phyloP scores from a whole-genome alignment of 495 filamentous ascomycete genomes.

The Hyaloscypha hepaticicola region DNA sequence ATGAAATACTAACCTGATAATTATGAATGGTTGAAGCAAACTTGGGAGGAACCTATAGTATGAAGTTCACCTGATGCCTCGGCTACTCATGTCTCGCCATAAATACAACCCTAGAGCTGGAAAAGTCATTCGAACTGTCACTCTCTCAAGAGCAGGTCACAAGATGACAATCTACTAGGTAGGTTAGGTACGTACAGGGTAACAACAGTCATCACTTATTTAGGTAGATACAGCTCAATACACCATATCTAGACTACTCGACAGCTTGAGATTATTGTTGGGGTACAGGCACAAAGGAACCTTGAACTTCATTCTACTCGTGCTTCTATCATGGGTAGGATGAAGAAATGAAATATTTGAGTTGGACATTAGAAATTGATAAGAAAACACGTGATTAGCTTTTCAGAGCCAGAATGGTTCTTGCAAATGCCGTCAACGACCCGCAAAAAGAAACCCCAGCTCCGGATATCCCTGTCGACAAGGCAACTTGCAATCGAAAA shows the following conservation, averaged over 20 bases:
- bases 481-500: constrained; percentile 18
- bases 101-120: background rate
- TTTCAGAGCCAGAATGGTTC: constrained; percentile 31
- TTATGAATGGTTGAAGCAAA: no score
- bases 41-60: no score
- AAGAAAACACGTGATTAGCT: constrained; percentile 34
- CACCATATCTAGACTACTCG: background rate
- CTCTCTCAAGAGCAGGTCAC: background rate
- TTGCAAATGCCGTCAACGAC: constrained; percentile 36
- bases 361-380: constrained; percentile 34
- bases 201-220: background rate
- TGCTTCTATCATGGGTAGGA: constrained; percentile 20
- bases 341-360: constrained; percentile 27
- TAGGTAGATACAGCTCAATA: background rate
- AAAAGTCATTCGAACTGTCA: background rate
- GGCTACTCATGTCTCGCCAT: background rate
- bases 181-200: no score
- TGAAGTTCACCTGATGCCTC: no score
- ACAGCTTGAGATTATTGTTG: constrained; percentile 9
- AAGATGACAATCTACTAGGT: background rate
- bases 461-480: constrained; percentile 26
- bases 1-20: no score
- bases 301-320: constrained; percentile 5
- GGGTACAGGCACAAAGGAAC: constrained; percentile 14
- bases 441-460: constrained; percentile 32